Percentiles rank a stretch among this genome's conserved stretches.
Conservation (phyloP, 1,284 basidiomycete genomes). For the Rhodotorula glutinis region DNA sequence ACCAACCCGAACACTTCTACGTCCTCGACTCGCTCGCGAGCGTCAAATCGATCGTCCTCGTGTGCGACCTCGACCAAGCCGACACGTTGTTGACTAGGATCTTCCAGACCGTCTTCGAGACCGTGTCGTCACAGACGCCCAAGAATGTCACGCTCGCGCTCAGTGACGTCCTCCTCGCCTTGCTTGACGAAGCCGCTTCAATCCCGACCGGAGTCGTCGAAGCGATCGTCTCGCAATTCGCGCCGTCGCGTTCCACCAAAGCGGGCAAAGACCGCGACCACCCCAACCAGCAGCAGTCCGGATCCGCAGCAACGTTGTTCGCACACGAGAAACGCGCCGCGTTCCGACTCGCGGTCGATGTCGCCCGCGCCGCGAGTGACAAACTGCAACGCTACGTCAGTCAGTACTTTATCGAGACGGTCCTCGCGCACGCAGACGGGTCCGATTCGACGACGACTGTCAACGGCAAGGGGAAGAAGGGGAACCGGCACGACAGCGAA, state of each 20-base stretch:
- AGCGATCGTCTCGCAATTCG: slow-evolving; percentile 77
- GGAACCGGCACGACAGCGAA: slow-evolving; percentile 44
- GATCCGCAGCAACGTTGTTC: not conserved
- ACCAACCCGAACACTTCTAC: slow-evolving; percentile 87
- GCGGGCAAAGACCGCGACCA: not conserved
- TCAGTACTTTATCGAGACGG: slow-evolving; percentile 80
- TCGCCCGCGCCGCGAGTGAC: slow-evolving; percentile 79
- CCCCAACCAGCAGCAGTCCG: not conserved
- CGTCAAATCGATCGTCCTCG: slow-evolving; percentile 89
- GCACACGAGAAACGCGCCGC: slow-evolving; percentile 53
- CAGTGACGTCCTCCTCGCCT: slow-evolving; percentile 79
- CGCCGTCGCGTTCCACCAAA: slow-evolving; percentile 42
- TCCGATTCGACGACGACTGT: slow-evolving; percentile 45
- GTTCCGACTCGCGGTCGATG: slow-evolving; percentile 78
- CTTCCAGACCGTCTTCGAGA: slow-evolving; percentile 76
- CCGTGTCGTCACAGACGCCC: slow-evolving; percentile 71
- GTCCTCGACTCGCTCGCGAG: slow-evolving; percentile 86
- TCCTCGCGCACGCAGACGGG: slow-evolving; percentile 57
- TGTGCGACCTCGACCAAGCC: slow-evolving; percentile 77
- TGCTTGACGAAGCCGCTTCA: slow-evolving; percentile 78
- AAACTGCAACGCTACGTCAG: slow-evolving; percentile 83
- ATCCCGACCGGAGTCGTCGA: slow-evolving; percentile 77
- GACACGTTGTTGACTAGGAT: slow-evolving; percentile 81
- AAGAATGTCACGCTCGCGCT: slow-evolving; percentile 87
- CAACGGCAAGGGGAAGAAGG: slow-evolving; percentile 38